Evolutionary conservation across 345 rosid species (phyloP).

Genomic region (Linum lewisii): DNA sequence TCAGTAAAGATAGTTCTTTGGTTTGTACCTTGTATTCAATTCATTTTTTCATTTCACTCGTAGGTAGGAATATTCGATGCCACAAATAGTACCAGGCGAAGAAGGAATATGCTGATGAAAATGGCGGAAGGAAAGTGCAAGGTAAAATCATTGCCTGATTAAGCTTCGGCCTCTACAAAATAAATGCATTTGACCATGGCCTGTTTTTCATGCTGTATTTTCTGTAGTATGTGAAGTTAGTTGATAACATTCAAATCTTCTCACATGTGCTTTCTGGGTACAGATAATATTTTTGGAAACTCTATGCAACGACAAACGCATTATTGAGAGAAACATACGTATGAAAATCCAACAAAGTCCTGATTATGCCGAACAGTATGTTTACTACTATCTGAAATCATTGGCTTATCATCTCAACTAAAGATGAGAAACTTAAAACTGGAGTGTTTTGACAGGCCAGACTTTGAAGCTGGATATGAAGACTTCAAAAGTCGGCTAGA

Average conservation of each 20-base stretch:
- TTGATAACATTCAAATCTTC: neutral
- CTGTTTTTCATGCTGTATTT: neutral
- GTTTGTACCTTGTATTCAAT: constrained; percentile 18
- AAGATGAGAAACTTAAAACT: constrained; percentile 19
- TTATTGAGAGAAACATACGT: constrained; percentile 95
- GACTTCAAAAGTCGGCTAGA: constrained; percentile 83
- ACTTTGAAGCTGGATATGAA: constrained; percentile 76
- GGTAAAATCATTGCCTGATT: constrained; percentile 32
- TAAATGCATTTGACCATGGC: neutral
- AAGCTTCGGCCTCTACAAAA: neutral
- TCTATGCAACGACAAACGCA: constrained; percentile 80
- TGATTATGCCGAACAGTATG: constrained; percentile 96
- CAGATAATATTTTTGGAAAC: constrained; percentile 98
- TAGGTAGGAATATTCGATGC: constrained; percentile 99
- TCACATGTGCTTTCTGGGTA: constrained; percentile 4
- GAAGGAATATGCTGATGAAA: constrained; percentile 98
- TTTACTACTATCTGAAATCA: constrained; percentile 17
- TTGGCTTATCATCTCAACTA: constrained; percentile 10
- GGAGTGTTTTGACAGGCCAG: constrained; percentile 51
- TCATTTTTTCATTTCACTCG: constrained; percentile 15
- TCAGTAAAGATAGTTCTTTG: neutral
- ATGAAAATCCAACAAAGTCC: constrained; percentile 99
- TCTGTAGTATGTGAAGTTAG: too few species aligned
- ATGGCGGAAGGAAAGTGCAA: constrained; percentile 99
- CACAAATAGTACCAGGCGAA: constrained; percentile 69